Base-by-base conservation (phyloP, 176 grass and related monocot species). In the Miscanthus lutarioriparius region DNA sequence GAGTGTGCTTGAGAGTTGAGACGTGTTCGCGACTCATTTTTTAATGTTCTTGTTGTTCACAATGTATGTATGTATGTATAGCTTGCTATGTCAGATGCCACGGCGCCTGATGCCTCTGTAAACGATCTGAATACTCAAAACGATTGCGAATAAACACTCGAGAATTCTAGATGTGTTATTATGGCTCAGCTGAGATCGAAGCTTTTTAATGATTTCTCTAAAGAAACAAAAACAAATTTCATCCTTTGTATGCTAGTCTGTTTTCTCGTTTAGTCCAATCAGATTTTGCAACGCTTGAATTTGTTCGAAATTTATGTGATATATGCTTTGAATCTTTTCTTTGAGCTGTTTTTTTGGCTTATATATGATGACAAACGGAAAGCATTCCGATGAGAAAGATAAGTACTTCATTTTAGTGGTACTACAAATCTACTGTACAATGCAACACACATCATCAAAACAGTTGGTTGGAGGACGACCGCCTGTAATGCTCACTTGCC, bases 31-130 rank as follows among this genome's bases (percentile, higher is more conserved):
- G n/a, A 27, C 56, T 16, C 10, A 38, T 74, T 74, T 80, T 65
- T 49, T 1, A 19, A 47, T 79, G 51, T 30, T 64, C 37, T 27
- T 65, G 41, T 74, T 74, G 75, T 64, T 33, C 3, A 22, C 10
- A 61, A 54, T 17, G 15, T 51, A 54, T 80, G 85, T 86, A 75
- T 16, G 14, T 51, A 54, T 81, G 85, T 87, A 75, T 51, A 81
- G 78, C 62, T 76, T 80, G 44, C 19, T n/a, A 2, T 25, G 64
- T 80, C 23, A 53, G 30, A 13, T 47, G 28, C 41, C 19, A 26
- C 20, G 6, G 8, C 35, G 43, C 30, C 19, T 66, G 41, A 65
- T 53, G 41, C 10, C 36, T 27, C 22, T 82, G 72, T 82, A 87
- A 69, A 87, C 26, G 2, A 7, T 62, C 30, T 76, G 17, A 25